Conservation (phyloP, 2,329 filamentous ascomycete genomes). For the Tolypocladium nubicola region DNA sequence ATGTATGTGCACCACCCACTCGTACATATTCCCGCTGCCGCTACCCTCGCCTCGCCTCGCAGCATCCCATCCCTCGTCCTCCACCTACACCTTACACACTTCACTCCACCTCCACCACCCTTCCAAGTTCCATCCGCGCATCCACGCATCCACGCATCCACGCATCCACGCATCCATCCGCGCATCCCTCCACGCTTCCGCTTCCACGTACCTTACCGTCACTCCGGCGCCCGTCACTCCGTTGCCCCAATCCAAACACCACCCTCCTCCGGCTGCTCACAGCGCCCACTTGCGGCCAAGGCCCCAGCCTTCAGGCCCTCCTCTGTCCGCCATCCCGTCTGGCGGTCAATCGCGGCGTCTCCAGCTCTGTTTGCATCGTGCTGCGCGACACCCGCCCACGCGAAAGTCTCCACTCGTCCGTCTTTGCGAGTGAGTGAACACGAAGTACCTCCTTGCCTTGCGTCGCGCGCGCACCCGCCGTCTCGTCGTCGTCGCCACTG, state of each 20-base stretch:
- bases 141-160: not conserved
- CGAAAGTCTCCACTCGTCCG: not conserved
- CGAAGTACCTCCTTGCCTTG: not conserved
- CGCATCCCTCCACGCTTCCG: not conserved
- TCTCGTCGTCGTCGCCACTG: not conserved
- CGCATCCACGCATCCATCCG: slow-evolving; percentile 4
- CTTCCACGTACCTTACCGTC: slow-evolving; percentile 3
- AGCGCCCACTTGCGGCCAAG: slow-evolving; percentile 9
- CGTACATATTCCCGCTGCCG: not conserved
- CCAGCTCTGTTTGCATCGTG: not conserved
- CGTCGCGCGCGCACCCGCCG: not conserved
- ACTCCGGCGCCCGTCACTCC: not conserved
- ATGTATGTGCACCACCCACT: not conserved
- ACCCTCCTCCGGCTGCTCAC: slow-evolving; percentile 1
- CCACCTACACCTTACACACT: slow-evolving; percentile 1
- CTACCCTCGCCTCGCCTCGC: slow-evolving; percentile 1
- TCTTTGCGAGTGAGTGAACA: not conserved
- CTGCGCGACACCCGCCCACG: slow-evolving; percentile 1
- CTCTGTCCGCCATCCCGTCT: not conserved
- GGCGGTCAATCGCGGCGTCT: not conserved
- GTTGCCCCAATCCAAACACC: slow-evolving; percentile 3
- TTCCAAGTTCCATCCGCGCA: slow-evolving; percentile 2
- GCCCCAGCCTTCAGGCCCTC: slow-evolving; percentile 4
- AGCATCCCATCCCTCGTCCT: slow-evolving; percentile 3
- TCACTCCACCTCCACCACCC: slow-evolving; percentile 5